phyloP scores from a whole-genome alignment of 2,329 filamentous ascomycete species.

The Alternaria sp. region DNA sequence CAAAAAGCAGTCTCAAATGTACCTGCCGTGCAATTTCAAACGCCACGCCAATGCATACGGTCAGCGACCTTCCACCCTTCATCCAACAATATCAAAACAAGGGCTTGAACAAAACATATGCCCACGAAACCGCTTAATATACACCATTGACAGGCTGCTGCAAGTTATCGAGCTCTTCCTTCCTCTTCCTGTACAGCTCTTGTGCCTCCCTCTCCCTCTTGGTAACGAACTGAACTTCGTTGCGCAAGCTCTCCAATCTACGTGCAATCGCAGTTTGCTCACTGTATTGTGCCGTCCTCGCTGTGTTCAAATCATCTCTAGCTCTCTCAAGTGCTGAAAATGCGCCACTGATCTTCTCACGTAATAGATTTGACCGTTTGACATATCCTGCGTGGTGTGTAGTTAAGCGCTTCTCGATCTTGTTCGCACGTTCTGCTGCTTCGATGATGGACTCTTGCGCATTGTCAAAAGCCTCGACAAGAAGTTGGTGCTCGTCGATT shows the following conservation, averaged over 20 bases:
- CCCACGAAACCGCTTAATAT: slow-evolving; percentile 31
- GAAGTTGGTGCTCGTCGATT: slow-evolving; percentile 71
- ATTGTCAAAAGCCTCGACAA: slow-evolving; percentile 77
- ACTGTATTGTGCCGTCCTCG: slow-evolving; percentile 77
- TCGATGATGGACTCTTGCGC: slow-evolving; percentile 77
- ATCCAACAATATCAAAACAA: neutral
- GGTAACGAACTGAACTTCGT: slow-evolving; percentile 84
- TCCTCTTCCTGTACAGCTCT: slow-evolving; percentile 79
- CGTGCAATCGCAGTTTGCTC: slow-evolving; percentile 80
- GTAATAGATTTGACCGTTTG: slow-evolving; percentile 81
- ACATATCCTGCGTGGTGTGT: slow-evolving; percentile 91
- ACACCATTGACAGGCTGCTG: slow-evolving; percentile 48
- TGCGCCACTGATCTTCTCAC: slow-evolving; percentile 80
- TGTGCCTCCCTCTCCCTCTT: slow-evolving; percentile 89
- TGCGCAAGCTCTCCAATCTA: slow-evolving; percentile 76
- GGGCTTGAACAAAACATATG: neutral
- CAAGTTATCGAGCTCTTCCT: slow-evolving; percentile 78
- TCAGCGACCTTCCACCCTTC: neutral
- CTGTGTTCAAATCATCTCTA: slow-evolving; percentile 74
- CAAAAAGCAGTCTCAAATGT: slow-evolving; percentile 5
- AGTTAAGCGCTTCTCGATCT: slow-evolving; percentile 91
- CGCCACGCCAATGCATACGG: slow-evolving; percentile 19
- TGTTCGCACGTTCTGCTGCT: slow-evolving; percentile 81
- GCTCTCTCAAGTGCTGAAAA: slow-evolving; percentile 78
- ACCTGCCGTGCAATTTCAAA: slow-evolving; percentile 14